Evolutionary conservation across 495 filamentous ascomycete genomes (phyloP), one percentile per base, ranked within the genome.

Genomic region (Penicillium antarcticum): DNA sequence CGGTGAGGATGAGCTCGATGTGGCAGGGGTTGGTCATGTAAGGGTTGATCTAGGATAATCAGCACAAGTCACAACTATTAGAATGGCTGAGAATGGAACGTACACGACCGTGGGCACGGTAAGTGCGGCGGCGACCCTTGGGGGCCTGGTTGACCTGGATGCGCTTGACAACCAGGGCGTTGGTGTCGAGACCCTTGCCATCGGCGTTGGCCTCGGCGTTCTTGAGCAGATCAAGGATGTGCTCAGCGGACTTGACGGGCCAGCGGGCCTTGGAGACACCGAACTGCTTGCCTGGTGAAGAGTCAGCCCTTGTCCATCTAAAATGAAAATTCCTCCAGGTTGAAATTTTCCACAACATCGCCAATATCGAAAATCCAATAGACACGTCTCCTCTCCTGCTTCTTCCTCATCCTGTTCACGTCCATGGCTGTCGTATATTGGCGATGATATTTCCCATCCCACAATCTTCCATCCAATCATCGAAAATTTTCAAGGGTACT

Each of bases 11-110:
- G 52, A 97, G 78, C 80, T 99, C 94, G 77, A 99, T 94, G 82
- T 99, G 94, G 86, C 91, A 99, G 55, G 94, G 94, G 83, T 96
- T 95, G 50, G 90, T 96, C 95, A 97, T 97, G 83, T 97, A 97
- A 48, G 91, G 92, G 83, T 96, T 97, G 80, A 97, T 97, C 91
- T 96, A 68, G 50, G 50, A 8, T 8, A 24, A 42, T 37, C 45
- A 45, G 41, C 47, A 56, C 11, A 2, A 42, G 36, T 36, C 42
- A 48, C 24, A 14, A 39, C 11, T 2, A 38, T 21, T n/a, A 35
- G 32, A 14, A 29, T 18, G 8, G 12, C 1, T 13, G 3, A 43
- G 38, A 59, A 87, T 92, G 66, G 38, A 59, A 87, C 94, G 66
- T 95, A 98, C 94, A 82, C 92, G 88, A 84, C 94, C 94, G 81